These are phyloP conservation scores for Trametes polyzona DNA, from an alignment of 1,284 basidiomycete species.

Conservation along the genomic window DNA sequence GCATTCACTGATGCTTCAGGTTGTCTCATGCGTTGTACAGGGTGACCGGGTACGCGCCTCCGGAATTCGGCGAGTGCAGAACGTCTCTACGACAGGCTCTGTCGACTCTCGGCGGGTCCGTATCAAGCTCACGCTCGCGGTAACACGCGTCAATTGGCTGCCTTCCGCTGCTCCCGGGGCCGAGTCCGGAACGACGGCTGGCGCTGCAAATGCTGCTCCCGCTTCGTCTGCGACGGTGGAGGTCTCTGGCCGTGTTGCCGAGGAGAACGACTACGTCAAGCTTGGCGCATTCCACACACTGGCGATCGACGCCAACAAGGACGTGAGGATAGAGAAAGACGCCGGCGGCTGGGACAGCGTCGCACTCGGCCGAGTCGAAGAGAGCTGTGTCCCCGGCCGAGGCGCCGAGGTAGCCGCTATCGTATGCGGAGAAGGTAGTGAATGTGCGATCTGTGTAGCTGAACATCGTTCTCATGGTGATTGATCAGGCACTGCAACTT, in stretches of 20 bases:
- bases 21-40: conserved; percentile 29
- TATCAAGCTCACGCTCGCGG: conserved; percentile 84
- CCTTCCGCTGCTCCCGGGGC: conserved; percentile 58
- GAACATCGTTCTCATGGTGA: not conserved
- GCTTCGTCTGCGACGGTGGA: conserved; percentile 72
- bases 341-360: conserved; percentile 89
- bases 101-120: conserved; percentile 90
- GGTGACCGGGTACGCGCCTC: conserved; percentile 91
- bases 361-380: conserved; percentile 81
- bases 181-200: conserved; percentile 46
- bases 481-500: conserved; percentile 78
- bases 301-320: conserved; percentile 91
- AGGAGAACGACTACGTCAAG: conserved; percentile 91
- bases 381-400: conserved; percentile 88
- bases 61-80: conserved; percentile 83
- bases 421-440: conserved; percentile 86
- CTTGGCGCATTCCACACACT: conserved; percentile 96
- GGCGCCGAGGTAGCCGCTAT: conserved; percentile 97
- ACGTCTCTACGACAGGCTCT: conserved; percentile 89
- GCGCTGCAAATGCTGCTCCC: conserved; percentile 39
- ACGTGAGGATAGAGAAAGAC: conserved; percentile 88
- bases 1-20: not conserved
- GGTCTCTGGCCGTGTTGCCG: conserved; percentile 87
- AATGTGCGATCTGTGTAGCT: not conserved
- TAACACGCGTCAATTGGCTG: conserved; percentile 72